Evolutionary conservation across 2,329 filamentous ascomycete species (phyloP), one percentile per base, ranked within the genome.

Genomic region (Beauveria rudraprayagi): DNA sequence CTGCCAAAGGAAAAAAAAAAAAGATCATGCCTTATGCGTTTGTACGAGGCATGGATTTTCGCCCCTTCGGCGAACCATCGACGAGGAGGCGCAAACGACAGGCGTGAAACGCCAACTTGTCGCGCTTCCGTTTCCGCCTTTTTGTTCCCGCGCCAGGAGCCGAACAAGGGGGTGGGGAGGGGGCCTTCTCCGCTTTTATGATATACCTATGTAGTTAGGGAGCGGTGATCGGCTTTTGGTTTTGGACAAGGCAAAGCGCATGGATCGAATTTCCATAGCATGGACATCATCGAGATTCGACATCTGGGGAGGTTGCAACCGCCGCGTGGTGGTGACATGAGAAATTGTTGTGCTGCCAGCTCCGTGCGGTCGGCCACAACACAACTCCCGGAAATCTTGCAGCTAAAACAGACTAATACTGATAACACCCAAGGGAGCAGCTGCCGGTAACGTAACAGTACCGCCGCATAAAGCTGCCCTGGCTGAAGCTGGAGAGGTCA

Each of bases 51-150:
- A 24, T 7, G 6, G 24, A 17, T n/a, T 14, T 37, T 6, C 34
- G 6, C 2, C 17, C 2, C 17, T 5, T 28, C 24, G 22, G 28
- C 24, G 41, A 56, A 46, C 50, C 50, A 37, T 37, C 34, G 5
- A 37, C 11, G 34, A 14, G 34, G 34, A 16, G 34, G 34, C 34
- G 34, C 14, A 37, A 37, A 37, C 14, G 34, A 4, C 34, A 6
- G 11, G 14, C 14, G 16, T 56, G 54, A 56, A 48, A 56, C 54
- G 30, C 54, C 54, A 56, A 56, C 54, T 19, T 56, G 54, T 48
- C 54, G 43, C 54, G 43, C 19, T 16, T 44, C 54, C 40, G 54
- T 56, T 56, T 56, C 54, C 48, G 19, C 54, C 14, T 48, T n/a
- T 9, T 48, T 4, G 7, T 11, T 6, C 2, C 9, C 30, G 28